Percentiles rank a stretch among this genome's conserved stretches.
Conservation (phyloP, 257 asterid species). For the Penstemon davidsonii region DNA sequence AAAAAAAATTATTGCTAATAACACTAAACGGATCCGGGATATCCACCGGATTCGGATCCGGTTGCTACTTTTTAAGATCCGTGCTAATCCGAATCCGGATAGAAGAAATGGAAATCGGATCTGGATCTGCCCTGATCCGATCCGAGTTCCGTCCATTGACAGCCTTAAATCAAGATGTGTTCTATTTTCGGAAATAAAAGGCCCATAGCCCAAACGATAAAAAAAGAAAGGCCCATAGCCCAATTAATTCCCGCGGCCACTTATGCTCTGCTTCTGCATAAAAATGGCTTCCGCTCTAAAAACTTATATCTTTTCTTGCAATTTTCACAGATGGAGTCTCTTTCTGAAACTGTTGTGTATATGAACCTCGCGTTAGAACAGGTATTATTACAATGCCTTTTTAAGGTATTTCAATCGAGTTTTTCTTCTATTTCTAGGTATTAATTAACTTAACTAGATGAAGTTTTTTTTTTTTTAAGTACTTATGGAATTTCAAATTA, state of each 20-base stretch:
- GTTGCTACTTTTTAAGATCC: too few relatives aligned
- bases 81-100: too few relatives aligned
- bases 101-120: too few relatives aligned
- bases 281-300: not conserved
- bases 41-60: too few relatives aligned
- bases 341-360: constrained; percentile 33
- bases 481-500: not conserved
- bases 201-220: not conserved
- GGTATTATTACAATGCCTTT: constrained; percentile 31
- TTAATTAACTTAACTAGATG: not conserved
- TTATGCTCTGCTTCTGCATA: not conserved
- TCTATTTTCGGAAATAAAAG: too few relatives aligned
- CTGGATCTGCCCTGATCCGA: too few relatives aligned
- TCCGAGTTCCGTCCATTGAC: too few relatives aligned
- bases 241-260: constrained; percentile 9
- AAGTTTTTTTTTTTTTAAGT: not conserved
- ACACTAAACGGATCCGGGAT: too few relatives aligned
- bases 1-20: too few relatives aligned
- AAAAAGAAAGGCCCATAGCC: not conserved
- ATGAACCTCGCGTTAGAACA: constrained; percentile 81
- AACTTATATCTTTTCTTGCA: not conserved
- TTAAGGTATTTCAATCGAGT: not conserved
- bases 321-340: constrained; percentile 39
- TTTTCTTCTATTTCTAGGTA: not conserved
- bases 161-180: too few relatives aligned